Percentiles rank a stretch among this genome's conserved stretches.
Conservation (phyloP, 768 basidiomycete genomes). For the Amanita molliuscula region DNA sequence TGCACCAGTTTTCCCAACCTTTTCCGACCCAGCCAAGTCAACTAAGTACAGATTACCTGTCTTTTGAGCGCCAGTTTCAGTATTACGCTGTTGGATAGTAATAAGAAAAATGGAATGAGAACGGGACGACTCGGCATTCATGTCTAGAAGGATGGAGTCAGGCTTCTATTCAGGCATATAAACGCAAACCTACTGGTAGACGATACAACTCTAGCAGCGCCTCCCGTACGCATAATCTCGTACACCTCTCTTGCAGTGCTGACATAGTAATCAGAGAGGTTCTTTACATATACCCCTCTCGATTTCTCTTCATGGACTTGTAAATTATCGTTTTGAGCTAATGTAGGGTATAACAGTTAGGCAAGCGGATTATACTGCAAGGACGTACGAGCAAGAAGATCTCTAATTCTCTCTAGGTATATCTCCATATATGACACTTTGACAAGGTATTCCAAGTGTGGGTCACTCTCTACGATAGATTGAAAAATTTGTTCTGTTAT, state of each 20-base stretch:
- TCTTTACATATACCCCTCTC: slow-evolving; percentile 96
- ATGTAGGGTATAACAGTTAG: neutral
- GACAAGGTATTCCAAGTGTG: slow-evolving; percentile 94
- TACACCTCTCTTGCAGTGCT: slow-evolving; percentile 93
- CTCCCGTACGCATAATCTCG: slow-evolving; percentile 98
- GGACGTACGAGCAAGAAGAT: slow-evolving; percentile 86
- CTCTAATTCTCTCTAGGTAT: slow-evolving; percentile 91
- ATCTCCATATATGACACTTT: slow-evolving; percentile 99
- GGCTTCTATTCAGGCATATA: neutral
- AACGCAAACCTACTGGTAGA: slow-evolving; percentile 67
- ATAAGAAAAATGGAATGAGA: slow-evolving; percentile 99
- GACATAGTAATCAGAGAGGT: slow-evolving; percentile 95
- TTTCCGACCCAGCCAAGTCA: slow-evolving; percentile 97
- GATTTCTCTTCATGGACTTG: slow-evolving; percentile 98
- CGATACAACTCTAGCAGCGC: slow-evolving; percentile 82
- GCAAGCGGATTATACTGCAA: neutral
- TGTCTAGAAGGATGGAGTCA: slow-evolving; percentile 45
- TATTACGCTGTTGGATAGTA: slow-evolving; percentile 93
- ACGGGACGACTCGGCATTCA: slow-evolving; percentile 99
- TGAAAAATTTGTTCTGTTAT: slow-evolving; percentile 99
- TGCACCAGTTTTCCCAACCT: slow-evolving; percentile 98
- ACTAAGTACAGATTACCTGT: slow-evolving; percentile 96
- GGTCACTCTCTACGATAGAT: slow-evolving; percentile 91
- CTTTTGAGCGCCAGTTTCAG: slow-evolving; percentile 91
- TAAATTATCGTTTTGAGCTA: slow-evolving; percentile 95